Base-by-base conservation (phyloP, 2,329 filamentous ascomycete species). In the Didymosphaeria variabile region DNA sequence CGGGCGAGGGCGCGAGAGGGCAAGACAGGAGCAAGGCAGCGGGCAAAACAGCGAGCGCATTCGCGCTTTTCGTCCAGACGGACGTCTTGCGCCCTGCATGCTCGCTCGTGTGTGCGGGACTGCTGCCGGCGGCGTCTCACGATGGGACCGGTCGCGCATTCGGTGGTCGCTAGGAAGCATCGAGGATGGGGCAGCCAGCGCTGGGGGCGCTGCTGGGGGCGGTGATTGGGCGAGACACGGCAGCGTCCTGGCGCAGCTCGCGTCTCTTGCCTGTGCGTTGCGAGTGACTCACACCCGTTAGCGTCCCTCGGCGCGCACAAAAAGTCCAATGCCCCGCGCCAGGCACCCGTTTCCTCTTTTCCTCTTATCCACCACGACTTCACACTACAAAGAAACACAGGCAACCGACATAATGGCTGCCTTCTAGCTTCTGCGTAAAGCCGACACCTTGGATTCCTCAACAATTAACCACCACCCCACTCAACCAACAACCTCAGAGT, bases 371-470 rank as follows among this genome's bases (percentile, higher is more conserved):
- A 17, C 51, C 47, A 65, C 67, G 50, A 61, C 64, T 62, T 63
- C 68, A 62, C 55, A 58, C 60, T 67, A 68, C 62, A 62, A 57
- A 57, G 67, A 55, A 61, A 53, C 55, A 50, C 67, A 72, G 73
- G 76, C 73, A 76, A 70, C 72, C 71, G 71, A 57, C 40, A 72
- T 55, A 45, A 79, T 79, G 77, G 76, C 76, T 76, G 76, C 68
- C 75, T 79, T 77, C 64, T 79, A 75, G 69, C 60, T 67, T 74
- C 72, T 62, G 57, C 72, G 64, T 58, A 64, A 58, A 42, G 68
- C 69, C 70, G 72, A 67, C 73, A 75, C 67, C 53, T 71, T 78
- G 72, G 71, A 71, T 73, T 42, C 71, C 61, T 42, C 59, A 68
- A 67, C 44, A 49, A 69, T 59, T 67, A 59, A 61, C 45, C 62